Conservation (phyloP, 495 filamentous ascomycete genomes). For the Penicillium psychrofluorescens region DNA sequence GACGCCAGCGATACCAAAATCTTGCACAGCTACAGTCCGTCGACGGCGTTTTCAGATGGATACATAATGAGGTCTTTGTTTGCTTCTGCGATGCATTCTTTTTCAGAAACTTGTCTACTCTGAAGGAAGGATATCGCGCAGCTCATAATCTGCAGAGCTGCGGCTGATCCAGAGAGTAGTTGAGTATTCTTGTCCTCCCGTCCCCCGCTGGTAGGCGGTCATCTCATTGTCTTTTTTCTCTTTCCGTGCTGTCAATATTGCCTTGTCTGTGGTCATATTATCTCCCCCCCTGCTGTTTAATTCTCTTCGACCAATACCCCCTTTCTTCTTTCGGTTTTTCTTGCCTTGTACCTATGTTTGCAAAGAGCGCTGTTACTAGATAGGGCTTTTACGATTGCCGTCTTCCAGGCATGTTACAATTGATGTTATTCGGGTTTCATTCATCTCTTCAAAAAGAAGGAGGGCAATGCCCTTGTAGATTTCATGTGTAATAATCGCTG, state of each 20-base stretch:
- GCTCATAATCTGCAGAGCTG: not conserved
- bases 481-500: no score
- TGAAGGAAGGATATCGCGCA: not conserved
- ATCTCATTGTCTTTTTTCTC: not conserved
- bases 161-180: not conserved
- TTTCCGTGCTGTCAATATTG: not conserved
- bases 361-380: slow-evolving; percentile 16
- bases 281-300: slow-evolving; percentile 13
- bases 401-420: not conserved
- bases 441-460: no score
- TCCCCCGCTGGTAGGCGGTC: slow-evolving; percentile 6
- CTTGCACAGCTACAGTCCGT: slow-evolving; percentile 1
- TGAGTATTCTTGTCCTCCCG: not conserved
- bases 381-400: slow-evolving; percentile 15
- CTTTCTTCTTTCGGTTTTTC: slow-evolving; percentile 13
- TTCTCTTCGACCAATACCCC: slow-evolving; percentile 30
- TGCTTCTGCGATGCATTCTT: slow-evolving; percentile 14
- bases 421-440: no score
- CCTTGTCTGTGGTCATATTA: not conserved
- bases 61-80: slow-evolving; percentile 1
- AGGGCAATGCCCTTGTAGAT: no score
- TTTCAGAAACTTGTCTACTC: not conserved
- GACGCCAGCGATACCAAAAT: no score
- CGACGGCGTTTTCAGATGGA: slow-evolving; percentile 1
- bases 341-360: slow-evolving; percentile 28